These are phyloP conservation scores for Henningerozyma blattae DNA, from an alignment of 805 yeast species.

Conservation along the genomic window DNA sequence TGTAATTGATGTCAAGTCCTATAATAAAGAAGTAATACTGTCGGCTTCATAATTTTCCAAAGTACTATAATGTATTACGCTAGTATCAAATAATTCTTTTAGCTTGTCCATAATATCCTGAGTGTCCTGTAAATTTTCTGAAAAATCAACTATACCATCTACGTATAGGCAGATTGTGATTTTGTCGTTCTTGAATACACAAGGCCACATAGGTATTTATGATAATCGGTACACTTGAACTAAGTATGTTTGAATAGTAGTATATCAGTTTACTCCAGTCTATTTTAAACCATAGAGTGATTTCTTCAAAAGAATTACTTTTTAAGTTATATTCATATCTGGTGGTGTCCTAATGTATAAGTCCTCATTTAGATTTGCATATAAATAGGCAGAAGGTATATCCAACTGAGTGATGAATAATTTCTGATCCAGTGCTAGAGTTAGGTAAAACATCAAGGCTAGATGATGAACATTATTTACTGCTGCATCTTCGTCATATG, in stretches of 20 bases:
- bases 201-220: too few relatives aligned
- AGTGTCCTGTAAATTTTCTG: too few relatives aligned
- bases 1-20: too few relatives aligned
- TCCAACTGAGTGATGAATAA: slow-evolving; percentile 4
- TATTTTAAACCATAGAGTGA: slow-evolving; percentile 4
- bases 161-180: too few relatives aligned
- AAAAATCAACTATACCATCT: too few relatives aligned
- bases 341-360: slow-evolving; percentile 4
- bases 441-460: slow-evolving; percentile 6
- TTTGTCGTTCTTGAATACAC: too few relatives aligned
- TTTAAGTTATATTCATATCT: slow-evolving; percentile 1
- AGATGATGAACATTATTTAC: slow-evolving; percentile 6
- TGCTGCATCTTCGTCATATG: slow-evolving; percentile 4
- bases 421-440: slow-evolving; percentile 2
- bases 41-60: too few relatives aligned
- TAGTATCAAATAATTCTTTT: too few relatives aligned
- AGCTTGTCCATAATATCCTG: too few relatives aligned
- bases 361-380: slow-evolving; percentile 3
- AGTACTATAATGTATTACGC: too few relatives aligned
- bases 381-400: slow-evolving; percentile 2
- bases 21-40: too few relatives aligned
- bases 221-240: neutral
- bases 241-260: too few relatives aligned
- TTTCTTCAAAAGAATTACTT: slow-evolving; percentile 3
- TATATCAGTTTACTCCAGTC: slow-evolving; percentile 3